Conservation (phyloP, 495 filamentous ascomycete species). For the Glutinoglossum americanum region DNA sequence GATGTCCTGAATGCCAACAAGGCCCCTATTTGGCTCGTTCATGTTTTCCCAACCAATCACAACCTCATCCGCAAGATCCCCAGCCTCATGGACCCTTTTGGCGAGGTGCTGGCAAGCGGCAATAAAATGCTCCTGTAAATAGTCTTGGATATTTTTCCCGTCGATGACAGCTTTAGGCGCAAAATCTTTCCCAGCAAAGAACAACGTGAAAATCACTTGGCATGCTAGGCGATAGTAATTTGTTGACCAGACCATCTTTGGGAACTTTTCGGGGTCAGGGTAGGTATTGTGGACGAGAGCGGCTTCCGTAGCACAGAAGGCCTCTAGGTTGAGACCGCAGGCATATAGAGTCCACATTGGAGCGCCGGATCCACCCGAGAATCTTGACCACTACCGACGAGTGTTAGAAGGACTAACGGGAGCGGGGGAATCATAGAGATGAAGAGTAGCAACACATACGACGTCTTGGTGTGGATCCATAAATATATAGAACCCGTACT, state of each 20-base stretch:
- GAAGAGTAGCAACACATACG: slow-evolving; percentile 26
- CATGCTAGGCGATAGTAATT: slow-evolving; percentile 81
- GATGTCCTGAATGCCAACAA: slow-evolving; percentile 72
- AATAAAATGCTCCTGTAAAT: slow-evolving; percentile 73
- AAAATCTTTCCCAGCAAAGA: slow-evolving; percentile 84
- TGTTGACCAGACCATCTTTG: slow-evolving; percentile 98
- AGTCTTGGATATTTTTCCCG: slow-evolving; percentile 91
- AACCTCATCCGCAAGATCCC: slow-evolving; percentile 65
- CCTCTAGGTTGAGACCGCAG: slow-evolving; percentile 65
- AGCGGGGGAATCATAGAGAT: not conserved
- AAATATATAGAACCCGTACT: slow-evolving; percentile 86
- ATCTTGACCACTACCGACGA: slow-evolving; percentile 61
- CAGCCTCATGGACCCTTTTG: slow-evolving; percentile 68
- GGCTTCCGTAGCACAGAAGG: slow-evolving; percentile 71
- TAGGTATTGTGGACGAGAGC: slow-evolving; percentile 90
- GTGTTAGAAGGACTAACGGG: not conserved
- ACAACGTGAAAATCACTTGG: slow-evolving; percentile 82
- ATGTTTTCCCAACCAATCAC: slow-evolving; percentile 90
- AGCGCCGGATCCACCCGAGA: slow-evolving; percentile 83
- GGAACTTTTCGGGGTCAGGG: slow-evolving; percentile 66
- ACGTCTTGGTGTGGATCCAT: slow-evolving; percentile 98
- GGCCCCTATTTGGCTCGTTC: slow-evolving; percentile 83
- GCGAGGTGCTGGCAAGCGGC: slow-evolving; percentile 61
- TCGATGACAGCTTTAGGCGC: slow-evolving; percentile 91
- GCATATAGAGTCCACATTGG: slow-evolving; percentile 97